These are phyloP conservation scores for Ocimum tenuiflorum DNA, from an alignment of 257 asterid genomes.

Conservation along the genomic window DNA sequence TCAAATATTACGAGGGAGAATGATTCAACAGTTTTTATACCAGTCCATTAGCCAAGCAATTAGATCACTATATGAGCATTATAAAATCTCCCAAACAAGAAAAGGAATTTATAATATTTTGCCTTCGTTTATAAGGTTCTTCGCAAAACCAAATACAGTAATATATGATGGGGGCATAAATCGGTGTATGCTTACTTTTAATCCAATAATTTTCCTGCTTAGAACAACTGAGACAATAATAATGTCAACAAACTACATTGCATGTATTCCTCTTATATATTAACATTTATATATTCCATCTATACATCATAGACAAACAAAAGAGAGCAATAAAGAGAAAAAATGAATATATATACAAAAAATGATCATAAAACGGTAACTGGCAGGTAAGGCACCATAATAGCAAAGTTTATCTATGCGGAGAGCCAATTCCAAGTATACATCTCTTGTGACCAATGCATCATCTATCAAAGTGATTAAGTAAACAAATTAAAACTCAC, in stretches of 20 bases:
- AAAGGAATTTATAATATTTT: neutral
- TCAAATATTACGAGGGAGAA: conserved; percentile 3
- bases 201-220: neutral
- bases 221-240: neutral
- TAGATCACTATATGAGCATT: neutral
- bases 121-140: neutral
- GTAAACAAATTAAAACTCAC: conserved; percentile 30
- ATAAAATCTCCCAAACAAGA: neutral
- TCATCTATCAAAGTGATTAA: neutral
- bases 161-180: neutral
- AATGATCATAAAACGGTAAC: neutral
- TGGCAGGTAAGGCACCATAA: neutral
- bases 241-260: neutral
- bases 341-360: neutral
- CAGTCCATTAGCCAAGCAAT: neutral
- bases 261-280: neutral
- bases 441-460: neutral
- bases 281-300: neutral
- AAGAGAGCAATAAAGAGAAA: neutral
- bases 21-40: neutral
- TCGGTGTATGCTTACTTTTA: neutral
- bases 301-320: neutral
- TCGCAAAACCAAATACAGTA: neutral
- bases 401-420: neutral
- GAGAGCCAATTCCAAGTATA: neutral